Conservation (phyloP, 768 basidiomycete genomes). For the Suillus spraguei region DNA sequence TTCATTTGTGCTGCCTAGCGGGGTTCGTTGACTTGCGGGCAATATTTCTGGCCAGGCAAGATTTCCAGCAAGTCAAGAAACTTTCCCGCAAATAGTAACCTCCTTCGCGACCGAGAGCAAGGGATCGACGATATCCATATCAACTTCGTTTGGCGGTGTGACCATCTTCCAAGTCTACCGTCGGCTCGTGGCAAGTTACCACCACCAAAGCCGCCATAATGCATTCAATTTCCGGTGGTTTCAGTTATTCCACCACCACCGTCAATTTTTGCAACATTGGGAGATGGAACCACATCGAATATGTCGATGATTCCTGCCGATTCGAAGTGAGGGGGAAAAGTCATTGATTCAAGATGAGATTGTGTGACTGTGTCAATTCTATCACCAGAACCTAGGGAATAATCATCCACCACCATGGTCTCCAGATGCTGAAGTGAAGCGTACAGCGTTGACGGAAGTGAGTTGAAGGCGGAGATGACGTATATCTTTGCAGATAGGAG, state of each 20-base stretch:
- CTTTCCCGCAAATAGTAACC: not conserved
- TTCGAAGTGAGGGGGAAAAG: not conserved
- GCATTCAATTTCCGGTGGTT: not conserved
- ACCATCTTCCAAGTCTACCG: not conserved
- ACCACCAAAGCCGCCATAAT: not conserved
- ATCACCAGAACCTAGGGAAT: not conserved
- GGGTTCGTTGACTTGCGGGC: not conserved
- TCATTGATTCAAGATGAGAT: not conserved
- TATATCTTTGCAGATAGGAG: not conserved
- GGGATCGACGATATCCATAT: not conserved
- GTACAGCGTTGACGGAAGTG: not conserved
- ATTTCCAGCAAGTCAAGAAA: not conserved
- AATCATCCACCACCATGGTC: not conserved
- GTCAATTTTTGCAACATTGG: slow-evolving; percentile 4
- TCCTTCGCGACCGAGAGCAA: not conserved
- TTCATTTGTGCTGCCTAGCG: no score
- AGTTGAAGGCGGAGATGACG: not conserved
- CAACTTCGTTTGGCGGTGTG: not conserved
- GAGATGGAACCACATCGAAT: not conserved
- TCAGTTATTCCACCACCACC: not conserved
- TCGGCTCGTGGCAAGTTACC: not conserved
- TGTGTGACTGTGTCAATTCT: not conserved
- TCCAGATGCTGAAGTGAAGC: not conserved
- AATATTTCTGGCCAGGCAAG: not conserved
- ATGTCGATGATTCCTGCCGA: not conserved